These are phyloP conservation scores for Diplodia scrobiculata DNA, from an alignment of 2,329 filamentous ascomycete genomes.

Conservation along the genomic window DNA sequence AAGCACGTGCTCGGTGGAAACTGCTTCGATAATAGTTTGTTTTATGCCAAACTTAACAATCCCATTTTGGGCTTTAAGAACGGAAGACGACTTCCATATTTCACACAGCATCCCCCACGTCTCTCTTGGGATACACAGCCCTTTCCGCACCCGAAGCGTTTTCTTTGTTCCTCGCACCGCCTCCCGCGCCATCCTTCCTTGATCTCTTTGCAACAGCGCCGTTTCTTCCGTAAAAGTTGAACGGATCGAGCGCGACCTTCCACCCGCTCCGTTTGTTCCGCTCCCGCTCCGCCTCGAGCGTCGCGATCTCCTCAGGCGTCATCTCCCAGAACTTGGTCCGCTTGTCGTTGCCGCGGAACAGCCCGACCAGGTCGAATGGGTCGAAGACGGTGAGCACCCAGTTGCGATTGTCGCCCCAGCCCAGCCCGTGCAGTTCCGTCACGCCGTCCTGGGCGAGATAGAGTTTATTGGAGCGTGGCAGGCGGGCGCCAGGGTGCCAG, in stretches of 20 bases:
- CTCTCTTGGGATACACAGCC: not conserved
- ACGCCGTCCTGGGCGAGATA: constrained; percentile 56
- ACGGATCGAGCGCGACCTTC: constrained; percentile 37
- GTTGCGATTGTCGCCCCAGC: constrained; percentile 52
- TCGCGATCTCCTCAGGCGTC: constrained; percentile 39
- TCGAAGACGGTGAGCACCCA: constrained; percentile 48
- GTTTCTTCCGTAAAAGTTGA: constrained; percentile 37
- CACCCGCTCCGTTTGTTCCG: constrained; percentile 35
- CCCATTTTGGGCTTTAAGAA: too few species aligned
- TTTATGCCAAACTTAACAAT: too few species aligned
- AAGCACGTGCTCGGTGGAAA: too few species aligned
- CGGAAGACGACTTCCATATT: not conserved
- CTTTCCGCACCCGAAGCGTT: not conserved
- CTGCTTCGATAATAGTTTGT: too few species aligned
- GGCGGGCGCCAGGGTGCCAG: constrained; percentile 54
- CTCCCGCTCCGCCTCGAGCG: constrained; percentile 37
- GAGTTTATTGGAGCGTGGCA: constrained; percentile 54
- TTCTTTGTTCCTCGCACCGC: constrained; percentile 28
- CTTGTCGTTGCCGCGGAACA: constrained; percentile 40
- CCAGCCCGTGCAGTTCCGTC: constrained; percentile 47
- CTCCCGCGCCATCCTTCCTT: not conserved
- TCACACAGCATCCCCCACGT: not conserved
- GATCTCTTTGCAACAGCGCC: constrained; percentile 35
- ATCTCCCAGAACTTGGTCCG: constrained; percentile 45
- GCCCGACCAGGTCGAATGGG: constrained; percentile 43